Percentiles rank a stretch among this genome's conserved stretches.
Conservation (phyloP, 2,329 filamentous ascomycete species). For the Exophiala bonariae region DNA sequence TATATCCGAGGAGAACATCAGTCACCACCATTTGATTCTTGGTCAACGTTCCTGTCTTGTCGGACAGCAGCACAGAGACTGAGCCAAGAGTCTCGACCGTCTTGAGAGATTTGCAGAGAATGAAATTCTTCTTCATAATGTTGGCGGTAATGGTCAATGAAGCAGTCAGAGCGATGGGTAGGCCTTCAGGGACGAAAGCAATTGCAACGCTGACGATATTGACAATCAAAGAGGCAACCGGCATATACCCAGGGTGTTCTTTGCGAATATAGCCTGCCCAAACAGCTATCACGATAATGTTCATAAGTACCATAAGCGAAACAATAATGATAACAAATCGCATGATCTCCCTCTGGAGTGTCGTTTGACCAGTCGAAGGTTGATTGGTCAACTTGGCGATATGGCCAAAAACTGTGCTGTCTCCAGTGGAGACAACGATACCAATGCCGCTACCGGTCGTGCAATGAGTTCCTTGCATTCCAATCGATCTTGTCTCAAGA, state of each 20-base stretch:
- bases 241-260: conserved; percentile 69
- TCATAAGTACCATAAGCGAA: conserved; percentile 54
- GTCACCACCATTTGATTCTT: conserved; percentile 72
- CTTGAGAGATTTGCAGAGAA: conserved; percentile 77
- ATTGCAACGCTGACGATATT: conserved; percentile 71
- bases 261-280: conserved; percentile 72
- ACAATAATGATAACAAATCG: conserved; percentile 73
- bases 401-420: conserved; percentile 72
- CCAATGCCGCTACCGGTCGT: conserved; percentile 67
- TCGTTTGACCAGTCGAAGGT: conserved; percentile 66
- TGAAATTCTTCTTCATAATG: conserved; percentile 73
- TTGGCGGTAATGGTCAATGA: conserved; percentile 75
- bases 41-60: conserved; percentile 67
- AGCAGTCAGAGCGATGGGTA: conserved; percentile 69
- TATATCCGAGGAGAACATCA: conserved; percentile 62
- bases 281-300: conserved; percentile 60
- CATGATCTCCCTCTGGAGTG: conserved; percentile 70
- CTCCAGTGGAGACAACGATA: conserved; percentile 69
- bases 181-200: conserved; percentile 73
- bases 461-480: conserved; percentile 77
- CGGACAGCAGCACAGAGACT: conserved; percentile 72
- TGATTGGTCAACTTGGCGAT: conserved; percentile 72
- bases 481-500: conserved; percentile 74
- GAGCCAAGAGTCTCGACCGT: conserved; percentile 75
- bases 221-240: conserved; percentile 70